A percentile compares a stretch with the other conserved stretches of the same genome.
These are phyloP conservation scores for Perilla frutescens DNA, from an alignment of 257 asterid genomes.

Conservation along the genomic window DNA sequence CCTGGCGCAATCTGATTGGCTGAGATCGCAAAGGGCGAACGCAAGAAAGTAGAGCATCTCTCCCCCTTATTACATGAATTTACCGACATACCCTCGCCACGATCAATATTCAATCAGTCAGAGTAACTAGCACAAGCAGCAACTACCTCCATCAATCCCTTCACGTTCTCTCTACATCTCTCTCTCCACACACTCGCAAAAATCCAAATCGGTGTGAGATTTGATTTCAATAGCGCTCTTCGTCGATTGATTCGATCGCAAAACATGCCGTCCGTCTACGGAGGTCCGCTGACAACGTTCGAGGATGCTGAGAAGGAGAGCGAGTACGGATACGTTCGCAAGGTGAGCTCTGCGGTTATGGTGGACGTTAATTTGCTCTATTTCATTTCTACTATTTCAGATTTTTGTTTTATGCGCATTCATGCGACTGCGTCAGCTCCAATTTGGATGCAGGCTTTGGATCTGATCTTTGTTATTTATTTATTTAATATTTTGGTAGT, in stretches of 20 bases:
- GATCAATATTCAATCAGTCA: slow-evolving; percentile 30
- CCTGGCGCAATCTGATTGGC: slow-evolving; percentile 29
- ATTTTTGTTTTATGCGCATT: not conserved
- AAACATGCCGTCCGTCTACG: slow-evolving; percentile 74
- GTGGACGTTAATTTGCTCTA: slow-evolving; percentile 12
- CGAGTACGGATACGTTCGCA: slow-evolving; percentile 98
- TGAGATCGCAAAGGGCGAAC: not conserved
- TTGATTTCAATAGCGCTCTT: slow-evolving; percentile 20
- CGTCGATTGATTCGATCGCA: slow-evolving; percentile 29
- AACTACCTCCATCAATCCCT: slow-evolving; percentile 42
- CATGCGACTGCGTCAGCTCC: slow-evolving; percentile 31
- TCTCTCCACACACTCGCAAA: slow-evolving; percentile 28
- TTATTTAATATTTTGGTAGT: not conserved
- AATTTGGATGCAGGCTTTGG: slow-evolving; percentile 26
- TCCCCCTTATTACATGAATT: not conserved
- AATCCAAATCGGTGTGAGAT: slow-evolving; percentile 38
- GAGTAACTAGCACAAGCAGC: slow-evolving; percentile 30
- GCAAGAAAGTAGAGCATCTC: slow-evolving; percentile 8
- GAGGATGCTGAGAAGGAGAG: slow-evolving; percentile 99
- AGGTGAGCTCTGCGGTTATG: slow-evolving; percentile 50
- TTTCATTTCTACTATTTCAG: slow-evolving; percentile 3
- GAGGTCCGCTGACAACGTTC: slow-evolving; percentile 88
- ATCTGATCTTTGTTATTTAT: slow-evolving; percentile 10
- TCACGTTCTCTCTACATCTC: slow-evolving; percentile 37
- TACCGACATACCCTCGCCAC: slow-evolving; percentile 19